Evolutionary conservation across 306 rosid species (phyloP).

Genomic region (Fragaria nilgerrensis): DNA sequence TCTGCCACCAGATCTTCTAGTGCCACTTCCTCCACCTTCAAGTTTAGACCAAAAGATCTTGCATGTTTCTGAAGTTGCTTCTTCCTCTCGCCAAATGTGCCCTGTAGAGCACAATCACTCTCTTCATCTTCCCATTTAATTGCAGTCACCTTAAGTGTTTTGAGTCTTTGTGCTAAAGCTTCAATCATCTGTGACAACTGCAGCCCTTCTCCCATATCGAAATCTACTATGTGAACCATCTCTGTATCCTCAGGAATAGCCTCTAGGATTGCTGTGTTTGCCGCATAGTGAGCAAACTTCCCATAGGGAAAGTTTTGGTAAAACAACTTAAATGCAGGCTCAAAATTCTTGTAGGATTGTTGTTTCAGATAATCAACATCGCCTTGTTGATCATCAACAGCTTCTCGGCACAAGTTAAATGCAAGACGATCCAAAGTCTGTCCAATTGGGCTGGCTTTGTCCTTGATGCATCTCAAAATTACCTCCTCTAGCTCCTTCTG

Average conservation of each 20-base stretch:
- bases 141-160: constrained; percentile 46
- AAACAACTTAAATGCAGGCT: constrained; percentile 29
- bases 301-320: constrained; percentile 50
- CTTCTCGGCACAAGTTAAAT: constrained; percentile 37
- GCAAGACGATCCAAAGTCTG: constrained; percentile 49
- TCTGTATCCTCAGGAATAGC: constrained; percentile 44
- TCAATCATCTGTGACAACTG: constrained; percentile 53
- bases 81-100: constrained; percentile 42
- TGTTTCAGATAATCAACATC: constrained; percentile 38
- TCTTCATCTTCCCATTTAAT: constrained; percentile 38
- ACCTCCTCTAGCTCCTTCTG: constrained; percentile 41
- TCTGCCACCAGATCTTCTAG: constrained; percentile 46
- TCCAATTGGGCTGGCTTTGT: constrained; percentile 47
- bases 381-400: constrained; percentile 16
- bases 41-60: constrained; percentile 37
- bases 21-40: constrained; percentile 50
- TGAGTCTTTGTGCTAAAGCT: constrained; percentile 31
- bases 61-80: constrained; percentile 43
- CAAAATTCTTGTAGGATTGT: constrained; percentile 43
- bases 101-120: constrained; percentile 4
- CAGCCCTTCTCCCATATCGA: constrained; percentile 45
- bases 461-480: constrained; percentile 37
- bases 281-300: constrained; percentile 49
- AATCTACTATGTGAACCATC: constrained; percentile 50
- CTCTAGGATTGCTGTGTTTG: constrained; percentile 51